These are phyloP conservation scores for Poronia punctata DNA, from an alignment of 495 filamentous ascomycete genomes.

Conservation along the genomic window DNA sequence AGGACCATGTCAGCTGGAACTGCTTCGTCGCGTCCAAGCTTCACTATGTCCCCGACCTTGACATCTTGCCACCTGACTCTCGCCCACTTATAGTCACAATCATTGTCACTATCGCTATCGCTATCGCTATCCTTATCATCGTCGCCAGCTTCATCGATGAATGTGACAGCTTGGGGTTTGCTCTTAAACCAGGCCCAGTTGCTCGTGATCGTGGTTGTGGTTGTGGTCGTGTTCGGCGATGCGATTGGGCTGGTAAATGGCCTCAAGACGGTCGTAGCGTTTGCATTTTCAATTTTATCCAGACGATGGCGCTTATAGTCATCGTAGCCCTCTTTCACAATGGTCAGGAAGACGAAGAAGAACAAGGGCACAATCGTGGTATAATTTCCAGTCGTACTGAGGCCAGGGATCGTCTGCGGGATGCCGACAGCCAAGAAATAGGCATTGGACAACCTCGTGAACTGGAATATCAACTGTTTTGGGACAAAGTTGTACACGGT, in stretches of 20 bases:
- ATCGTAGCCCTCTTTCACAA: conserved; percentile 87
- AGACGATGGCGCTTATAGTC: conserved; percentile 76
- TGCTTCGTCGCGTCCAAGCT: conserved; percentile 65
- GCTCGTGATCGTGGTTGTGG: background rate
- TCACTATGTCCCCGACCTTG: conserved; percentile 75
- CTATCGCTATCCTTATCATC: conserved; percentile 18
- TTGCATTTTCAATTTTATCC: conserved; percentile 81
- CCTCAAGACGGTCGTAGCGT: conserved; percentile 50
- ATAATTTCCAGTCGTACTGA: conserved; percentile 85
- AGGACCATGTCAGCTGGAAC: conserved; percentile 76
- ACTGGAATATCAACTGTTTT: conserved; percentile 81
- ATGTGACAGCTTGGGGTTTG: background rate
- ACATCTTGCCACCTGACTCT: conserved; percentile 72
- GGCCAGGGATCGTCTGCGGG: conserved; percentile 77
- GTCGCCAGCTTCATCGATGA: conserved; percentile 1
- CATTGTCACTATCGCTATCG: conserved; percentile 10
- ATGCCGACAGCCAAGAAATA: conserved; percentile 84
- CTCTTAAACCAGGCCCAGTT: conserved; percentile 11
- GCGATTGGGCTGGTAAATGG: background rate
- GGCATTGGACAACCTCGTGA: conserved; percentile 87
- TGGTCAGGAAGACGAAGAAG: conserved; percentile 79
- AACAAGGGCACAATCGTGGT: conserved; percentile 79
- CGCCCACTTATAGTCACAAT: conserved; percentile 46
- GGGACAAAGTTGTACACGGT: conserved; percentile 84
- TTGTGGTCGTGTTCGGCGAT: no score